Conservation (phyloP, 1,139 yeast species). For the Kurtzmaniella natalensis region DNA sequence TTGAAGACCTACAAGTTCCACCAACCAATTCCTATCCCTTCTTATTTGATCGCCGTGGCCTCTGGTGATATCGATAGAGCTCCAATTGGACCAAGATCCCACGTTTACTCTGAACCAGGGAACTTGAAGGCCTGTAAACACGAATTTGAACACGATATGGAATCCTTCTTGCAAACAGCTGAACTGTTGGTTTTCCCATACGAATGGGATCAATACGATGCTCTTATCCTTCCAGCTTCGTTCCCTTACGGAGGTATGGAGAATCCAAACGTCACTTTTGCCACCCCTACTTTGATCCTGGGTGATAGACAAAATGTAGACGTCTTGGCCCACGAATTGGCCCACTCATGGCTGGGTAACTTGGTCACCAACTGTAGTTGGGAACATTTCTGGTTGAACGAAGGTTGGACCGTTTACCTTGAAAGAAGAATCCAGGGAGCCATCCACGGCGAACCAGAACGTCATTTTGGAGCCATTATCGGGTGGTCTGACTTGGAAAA, state of each 20-base stretch:
- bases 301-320: slow-evolving; percentile 85
- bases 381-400: slow-evolving; percentile 94
- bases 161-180: slow-evolving; percentile 75
- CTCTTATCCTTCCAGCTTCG: slow-evolving; percentile 72
- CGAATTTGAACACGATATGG: slow-evolving; percentile 80
- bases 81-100: slow-evolving; percentile 81
- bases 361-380: slow-evolving; percentile 85
- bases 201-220: slow-evolving; percentile 84
- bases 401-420: slow-evolving; percentile 93
- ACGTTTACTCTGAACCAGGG: slow-evolving; percentile 74
- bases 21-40: slow-evolving; percentile 83
- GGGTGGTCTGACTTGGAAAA: slow-evolving; percentile 84
- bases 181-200: slow-evolving; percentile 75
- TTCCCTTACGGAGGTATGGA: slow-evolving; percentile 98
- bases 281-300: slow-evolving; percentile 83
- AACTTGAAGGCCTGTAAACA: slow-evolving; percentile 64
- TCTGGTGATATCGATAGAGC: slow-evolving; percentile 73
- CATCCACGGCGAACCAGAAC: slow-evolving; percentile 68
- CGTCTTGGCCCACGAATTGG: slow-evolving; percentile 87
- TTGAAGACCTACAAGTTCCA: slow-evolving; percentile 39
- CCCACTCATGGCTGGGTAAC: slow-evolving; percentile 92
- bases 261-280: slow-evolving; percentile 86
- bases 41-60: slow-evolving; percentile 80
- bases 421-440: slow-evolving; percentile 81
- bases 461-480: slow-evolving; percentile 79